Conservation (phyloP, 1,284 basidiomycete species). For the Xerocomus minutiporus region DNA sequence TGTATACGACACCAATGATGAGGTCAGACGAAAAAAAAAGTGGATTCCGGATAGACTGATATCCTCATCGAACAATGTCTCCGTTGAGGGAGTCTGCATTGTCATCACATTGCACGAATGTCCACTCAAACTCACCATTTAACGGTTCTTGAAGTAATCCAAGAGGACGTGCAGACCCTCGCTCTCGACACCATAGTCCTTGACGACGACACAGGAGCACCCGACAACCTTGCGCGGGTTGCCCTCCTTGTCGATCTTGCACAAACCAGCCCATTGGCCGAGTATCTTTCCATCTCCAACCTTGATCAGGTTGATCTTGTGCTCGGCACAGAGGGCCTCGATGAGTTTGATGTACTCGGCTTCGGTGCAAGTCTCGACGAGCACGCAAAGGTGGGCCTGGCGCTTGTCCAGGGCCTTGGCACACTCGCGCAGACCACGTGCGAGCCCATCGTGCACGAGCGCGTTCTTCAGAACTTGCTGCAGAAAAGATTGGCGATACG, state of each 20-base stretch:
- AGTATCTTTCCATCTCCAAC: conserved; percentile 96
- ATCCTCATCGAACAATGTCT: conserved; percentile 63
- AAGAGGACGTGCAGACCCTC: conserved; percentile 96
- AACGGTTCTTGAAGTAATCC: conserved; percentile 95
- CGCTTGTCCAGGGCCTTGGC: conserved; percentile 99
- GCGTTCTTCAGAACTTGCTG: conserved; percentile 95
- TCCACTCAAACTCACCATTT: conserved; percentile 35
- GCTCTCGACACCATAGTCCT: conserved; percentile 95
- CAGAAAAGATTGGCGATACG: conserved; percentile 5
- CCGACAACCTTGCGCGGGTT: conserved; percentile 97
- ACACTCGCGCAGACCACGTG: conserved; percentile 95
- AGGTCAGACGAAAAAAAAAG: conserved; percentile 53
- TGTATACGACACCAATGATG: neutral
- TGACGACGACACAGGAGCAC: conserved; percentile 97
- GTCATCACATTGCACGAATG: conserved; percentile 50
- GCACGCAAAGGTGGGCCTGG: conserved; percentile 97
- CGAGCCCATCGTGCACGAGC: conserved; percentile 96
- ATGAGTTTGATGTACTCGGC: conserved; percentile 99
- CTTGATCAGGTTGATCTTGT: conserved; percentile 99
- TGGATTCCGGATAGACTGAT: conserved; percentile 30
- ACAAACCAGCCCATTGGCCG: conserved; percentile 97
- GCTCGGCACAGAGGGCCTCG: conserved; percentile 97
- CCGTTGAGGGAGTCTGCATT: conserved; percentile 86
- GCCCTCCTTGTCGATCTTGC: conserved; percentile 99
- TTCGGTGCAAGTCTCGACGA: conserved; percentile 98